Evolutionary conservation across 257 asterid genomes (phyloP), one percentile per base, ranked within the genome.

Genomic region (Solanum clarkiae): DNA sequence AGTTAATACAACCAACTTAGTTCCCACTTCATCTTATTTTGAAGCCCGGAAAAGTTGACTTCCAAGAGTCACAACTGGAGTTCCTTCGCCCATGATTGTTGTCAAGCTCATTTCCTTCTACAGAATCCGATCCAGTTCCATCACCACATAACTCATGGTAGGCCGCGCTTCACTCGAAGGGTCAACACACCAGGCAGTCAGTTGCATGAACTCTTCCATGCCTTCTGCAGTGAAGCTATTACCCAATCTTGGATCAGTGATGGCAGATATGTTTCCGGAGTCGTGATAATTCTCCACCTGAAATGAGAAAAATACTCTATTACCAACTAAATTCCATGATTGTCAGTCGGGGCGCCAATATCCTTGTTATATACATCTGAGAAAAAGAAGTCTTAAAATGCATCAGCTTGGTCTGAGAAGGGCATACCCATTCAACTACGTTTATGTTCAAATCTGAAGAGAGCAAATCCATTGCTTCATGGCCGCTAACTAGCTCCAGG

Each of bases 71-170:
- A 95, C 98, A 82, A 90, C 96, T 5, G 98, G 98, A 86, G 97
- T 93, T 80, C 97, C 98, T 91, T 91, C 98, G 86, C 98, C 98
- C 98, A 94, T 92, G 85, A 95, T 93, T 17, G 98, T 94, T 54
- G 98, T 95, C 92, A 94, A 87, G 92, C 94, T 93, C 98, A 91
- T 94, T 91, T 94, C 97, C 89, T 95, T 93, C 88, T 95, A 97
- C 4, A 94, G 95, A 85, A 95, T 92, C 16, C 98, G 93, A 80
- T 95, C 97, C 2, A 95, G 90, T 88, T 95, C 98, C n/a, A 83
- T 80, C 59, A 92, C 98, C 86, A 92, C 96, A 63, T 91, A 84
- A 90, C 88, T 94, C 95, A 94, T 94, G n/a, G 89, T 89, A 70
- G 93, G 92, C 29, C 98, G 94, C 86, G 92, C 92, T 90, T 95